Evolutionary conservation across 768 basidiomycete species (phyloP).

Genomic region (Tricholoma terreum): DNA sequence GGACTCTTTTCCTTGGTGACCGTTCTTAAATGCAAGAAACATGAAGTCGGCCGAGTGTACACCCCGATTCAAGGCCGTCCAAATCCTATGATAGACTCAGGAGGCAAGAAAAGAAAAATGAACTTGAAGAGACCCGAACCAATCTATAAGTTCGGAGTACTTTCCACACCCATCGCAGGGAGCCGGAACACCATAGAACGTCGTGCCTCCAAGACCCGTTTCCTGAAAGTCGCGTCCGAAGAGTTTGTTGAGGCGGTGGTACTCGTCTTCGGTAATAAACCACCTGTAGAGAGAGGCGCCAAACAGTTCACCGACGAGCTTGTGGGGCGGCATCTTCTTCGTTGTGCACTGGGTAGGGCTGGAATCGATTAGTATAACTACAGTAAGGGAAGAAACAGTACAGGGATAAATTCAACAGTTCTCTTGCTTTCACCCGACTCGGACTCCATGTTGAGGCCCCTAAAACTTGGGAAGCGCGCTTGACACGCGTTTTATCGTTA

Average conservation of each 20-base stretch:
- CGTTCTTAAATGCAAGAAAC: neutral
- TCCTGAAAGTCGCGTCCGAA: constrained; percentile 1
- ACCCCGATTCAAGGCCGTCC: constrained; percentile 3
- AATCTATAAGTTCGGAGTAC: constrained; percentile 1
- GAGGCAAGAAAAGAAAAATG: neutral
- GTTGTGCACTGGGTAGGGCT: neutral
- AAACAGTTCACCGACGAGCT: neutral
- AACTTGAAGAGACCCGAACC: neutral
- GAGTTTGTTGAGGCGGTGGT: neutral
- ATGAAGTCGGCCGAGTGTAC: constrained; percentile 1
- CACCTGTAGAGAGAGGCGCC: constrained; percentile 1
- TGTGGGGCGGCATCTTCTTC: neutral
- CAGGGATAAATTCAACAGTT: neutral
- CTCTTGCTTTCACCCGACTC: neutral
- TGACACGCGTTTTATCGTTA: no score
- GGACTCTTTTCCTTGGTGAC: neutral
- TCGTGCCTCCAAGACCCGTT: neutral
- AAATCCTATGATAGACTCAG: neutral
- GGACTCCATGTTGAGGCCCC: neutral
- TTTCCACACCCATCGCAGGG: constrained; percentile 3
- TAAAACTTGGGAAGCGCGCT: no score
- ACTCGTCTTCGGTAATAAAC: constrained; percentile 1
- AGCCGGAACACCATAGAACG: neutral
- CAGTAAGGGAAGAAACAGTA: neutral
- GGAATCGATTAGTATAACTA: neutral